These are phyloP conservation scores for Paspalum vaginatum DNA, from an alignment of 176 grass and related monocot species.

Conservation along the genomic window DNA sequence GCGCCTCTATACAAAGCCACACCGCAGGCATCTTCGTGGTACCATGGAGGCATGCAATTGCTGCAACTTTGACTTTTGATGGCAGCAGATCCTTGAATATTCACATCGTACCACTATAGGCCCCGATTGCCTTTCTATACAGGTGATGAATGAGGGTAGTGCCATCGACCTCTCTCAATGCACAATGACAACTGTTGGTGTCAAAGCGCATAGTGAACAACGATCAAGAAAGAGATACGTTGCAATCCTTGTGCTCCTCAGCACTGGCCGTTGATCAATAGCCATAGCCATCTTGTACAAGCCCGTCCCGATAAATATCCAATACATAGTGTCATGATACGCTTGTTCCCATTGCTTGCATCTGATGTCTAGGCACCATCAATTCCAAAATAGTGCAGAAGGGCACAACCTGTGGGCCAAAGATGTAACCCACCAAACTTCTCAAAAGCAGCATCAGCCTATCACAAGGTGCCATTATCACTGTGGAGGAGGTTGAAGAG, in stretches of 20 bases:
- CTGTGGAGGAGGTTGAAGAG: constrained; percentile 78
- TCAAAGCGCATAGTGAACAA: constrained; percentile 40
- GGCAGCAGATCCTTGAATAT: constrained; percentile 49
- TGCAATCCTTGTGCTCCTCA: constrained; percentile 48
- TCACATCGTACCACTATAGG: constrained; percentile 58
- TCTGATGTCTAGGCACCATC: constrained; percentile 38
- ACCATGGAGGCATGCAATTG: constrained; percentile 44
- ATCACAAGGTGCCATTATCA: constrained; percentile 55
- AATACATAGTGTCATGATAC: constrained; percentile 44
- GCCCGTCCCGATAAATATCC: constrained; percentile 33
- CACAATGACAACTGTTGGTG: constrained; percentile 40
- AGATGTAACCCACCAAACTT: constrained; percentile 62
- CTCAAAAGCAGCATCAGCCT: constrained; percentile 59
- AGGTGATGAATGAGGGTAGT: constrained; percentile 46
- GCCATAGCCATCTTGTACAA: constrained; percentile 58
- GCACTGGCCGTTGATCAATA: constrained; percentile 26
- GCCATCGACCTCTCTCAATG: constrained; percentile 27
- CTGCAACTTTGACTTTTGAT: constrained; percentile 21
- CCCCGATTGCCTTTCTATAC: constrained; percentile 39
- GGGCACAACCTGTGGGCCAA: constrained; percentile 69
- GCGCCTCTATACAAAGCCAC: constrained; percentile 67
- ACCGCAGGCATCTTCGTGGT: constrained; percentile 45
- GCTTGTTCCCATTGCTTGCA: constrained; percentile 43
- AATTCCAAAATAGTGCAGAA: constrained; percentile 43
- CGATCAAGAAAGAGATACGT: constrained; percentile 40